A percentile compares a stretch with the other conserved stretches of the same genome.
Conservation (phyloP, 805 yeast species). For the Saccharomycopsis schoenii region DNA sequence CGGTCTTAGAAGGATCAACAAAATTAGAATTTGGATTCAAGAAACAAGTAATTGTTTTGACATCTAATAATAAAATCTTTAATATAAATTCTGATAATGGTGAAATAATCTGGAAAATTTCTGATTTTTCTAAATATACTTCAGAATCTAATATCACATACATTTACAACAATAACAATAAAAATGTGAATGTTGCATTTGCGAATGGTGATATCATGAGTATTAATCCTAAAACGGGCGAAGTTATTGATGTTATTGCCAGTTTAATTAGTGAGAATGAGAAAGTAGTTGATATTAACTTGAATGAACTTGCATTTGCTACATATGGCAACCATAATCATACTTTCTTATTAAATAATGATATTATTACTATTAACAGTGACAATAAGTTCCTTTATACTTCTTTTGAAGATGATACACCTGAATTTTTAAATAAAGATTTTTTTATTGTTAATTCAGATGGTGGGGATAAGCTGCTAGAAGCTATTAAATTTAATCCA, state of each 20-base stretch:
- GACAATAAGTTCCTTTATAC: not conserved
- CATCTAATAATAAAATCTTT: conserved; percentile 32
- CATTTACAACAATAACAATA: conserved; percentile 16
- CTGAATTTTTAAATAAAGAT: not conserved
- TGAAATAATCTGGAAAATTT: conserved; percentile 30
- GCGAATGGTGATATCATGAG: conserved; percentile 24
- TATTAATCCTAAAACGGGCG: conserved; percentile 16
- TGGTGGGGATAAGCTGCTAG: not conserved
- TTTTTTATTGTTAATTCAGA: not conserved
- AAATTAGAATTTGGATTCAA: conserved; percentile 35
- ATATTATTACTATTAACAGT: not conserved
- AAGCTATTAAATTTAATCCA: conserved; percentile 10
- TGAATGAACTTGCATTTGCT: conserved; percentile 3
- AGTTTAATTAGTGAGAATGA: not conserved
- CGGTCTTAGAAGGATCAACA: conserved; percentile 18
- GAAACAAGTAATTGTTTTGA: conserved; percentile 34
- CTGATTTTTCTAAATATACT: conserved; percentile 8
- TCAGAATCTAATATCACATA: not conserved
- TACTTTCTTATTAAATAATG: not conserved
- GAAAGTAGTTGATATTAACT: conserved; percentile 1
- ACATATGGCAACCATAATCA: not conserved
- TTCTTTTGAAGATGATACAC: not conserved
- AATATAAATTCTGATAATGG: conserved; percentile 36
- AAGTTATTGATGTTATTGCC: not conserved
- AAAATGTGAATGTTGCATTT: conserved; percentile 21